phyloP scores from a whole-genome alignment of 257 asterid genomes.

The Cordia subcordata region DNA sequence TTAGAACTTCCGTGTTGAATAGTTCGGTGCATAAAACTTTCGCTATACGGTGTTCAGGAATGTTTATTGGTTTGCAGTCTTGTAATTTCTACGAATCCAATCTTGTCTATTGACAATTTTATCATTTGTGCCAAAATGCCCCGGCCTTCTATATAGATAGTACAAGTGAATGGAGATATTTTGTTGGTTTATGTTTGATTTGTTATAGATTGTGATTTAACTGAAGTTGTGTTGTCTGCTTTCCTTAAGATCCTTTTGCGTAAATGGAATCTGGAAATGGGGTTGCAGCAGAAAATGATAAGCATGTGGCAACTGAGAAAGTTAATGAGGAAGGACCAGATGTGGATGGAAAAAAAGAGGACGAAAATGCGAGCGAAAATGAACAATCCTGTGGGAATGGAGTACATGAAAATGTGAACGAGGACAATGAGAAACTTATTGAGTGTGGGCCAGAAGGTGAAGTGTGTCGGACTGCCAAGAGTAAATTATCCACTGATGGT shows the following conservation, averaged over 20 bases:
- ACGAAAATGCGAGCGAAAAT: constrained; percentile 20
- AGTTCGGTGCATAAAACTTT: too few species aligned
- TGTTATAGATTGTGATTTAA: not conserved
- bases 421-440: constrained; percentile 24
- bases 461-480: constrained; percentile 21
- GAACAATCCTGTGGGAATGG: constrained; percentile 27
- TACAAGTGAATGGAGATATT: not conserved
- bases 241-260: not conserved
- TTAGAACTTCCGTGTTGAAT: too few species aligned
- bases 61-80: too few species aligned
- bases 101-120: too few species aligned
- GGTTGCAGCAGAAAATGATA: constrained; percentile 41
- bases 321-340: constrained; percentile 21
- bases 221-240: not conserved
- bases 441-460: constrained; percentile 19
- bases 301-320: constrained; percentile 20
- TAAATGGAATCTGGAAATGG: constrained; percentile 59
- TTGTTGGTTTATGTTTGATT: not conserved
- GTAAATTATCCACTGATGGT: constrained; percentile 18
- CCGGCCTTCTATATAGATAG: not conserved
- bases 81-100: too few species aligned
- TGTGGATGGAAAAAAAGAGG: constrained; percentile 28
- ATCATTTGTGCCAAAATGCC: too few species aligned
- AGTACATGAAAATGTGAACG: constrained; percentile 19
- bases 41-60: too few species aligned